A percentile compares a stretch with the other conserved stretches of the same genome.
phyloP scores from a whole-genome alignment of 176 grass and related monocot species.

The Juncus inflexus region DNA sequence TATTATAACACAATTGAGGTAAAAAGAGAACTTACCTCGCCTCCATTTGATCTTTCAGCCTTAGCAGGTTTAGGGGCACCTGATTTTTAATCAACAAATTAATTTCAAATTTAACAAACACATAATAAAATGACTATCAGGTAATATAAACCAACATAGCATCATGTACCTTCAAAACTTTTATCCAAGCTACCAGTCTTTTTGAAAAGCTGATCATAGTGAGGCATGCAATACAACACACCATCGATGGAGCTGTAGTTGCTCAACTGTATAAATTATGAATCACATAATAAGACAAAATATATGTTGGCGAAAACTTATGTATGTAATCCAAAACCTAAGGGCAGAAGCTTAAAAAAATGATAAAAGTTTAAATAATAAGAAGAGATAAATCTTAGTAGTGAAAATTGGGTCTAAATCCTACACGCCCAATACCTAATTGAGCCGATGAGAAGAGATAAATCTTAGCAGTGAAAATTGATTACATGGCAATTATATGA shows the following conservation, averaged over 20 bases:
- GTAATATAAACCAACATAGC: neutral
- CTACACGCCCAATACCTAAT: too few relatives aligned
- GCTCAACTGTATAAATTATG: constrained; percentile 55
- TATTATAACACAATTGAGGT: constrained; percentile 6
- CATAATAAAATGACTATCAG: too few relatives aligned
- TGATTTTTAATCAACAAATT: constrained; percentile 21
- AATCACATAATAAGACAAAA: constrained; percentile 29
- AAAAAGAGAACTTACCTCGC: constrained; percentile 52
- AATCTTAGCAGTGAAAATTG: too few relatives aligned
- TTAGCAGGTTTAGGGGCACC: constrained; percentile 62
- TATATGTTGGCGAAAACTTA: constrained; percentile 8
- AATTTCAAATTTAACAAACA: neutral
- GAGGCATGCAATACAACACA: constrained; percentile 93
- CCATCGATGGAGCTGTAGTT: constrained; percentile 92
- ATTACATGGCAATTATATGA: too few relatives aligned
- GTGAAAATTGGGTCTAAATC: constrained; percentile 1
- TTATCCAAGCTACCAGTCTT: constrained; percentile 96
- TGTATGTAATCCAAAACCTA: constrained; percentile 2
- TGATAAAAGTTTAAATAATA: constrained; percentile 12
- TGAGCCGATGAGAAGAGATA: too few relatives aligned
- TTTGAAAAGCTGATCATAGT: constrained; percentile 97
- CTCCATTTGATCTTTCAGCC: constrained; percentile 55
- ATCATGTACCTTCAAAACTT: constrained; percentile 93
- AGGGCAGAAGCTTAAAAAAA: neutral
- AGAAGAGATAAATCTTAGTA: constrained; percentile 12